A percentile compares a stretch with the other conserved stretches of the same genome.
Evolutionary conservation across 2,329 filamentous ascomycete genomes (phyloP).

Genomic region (Sporothrix pseudoabietina): DNA sequence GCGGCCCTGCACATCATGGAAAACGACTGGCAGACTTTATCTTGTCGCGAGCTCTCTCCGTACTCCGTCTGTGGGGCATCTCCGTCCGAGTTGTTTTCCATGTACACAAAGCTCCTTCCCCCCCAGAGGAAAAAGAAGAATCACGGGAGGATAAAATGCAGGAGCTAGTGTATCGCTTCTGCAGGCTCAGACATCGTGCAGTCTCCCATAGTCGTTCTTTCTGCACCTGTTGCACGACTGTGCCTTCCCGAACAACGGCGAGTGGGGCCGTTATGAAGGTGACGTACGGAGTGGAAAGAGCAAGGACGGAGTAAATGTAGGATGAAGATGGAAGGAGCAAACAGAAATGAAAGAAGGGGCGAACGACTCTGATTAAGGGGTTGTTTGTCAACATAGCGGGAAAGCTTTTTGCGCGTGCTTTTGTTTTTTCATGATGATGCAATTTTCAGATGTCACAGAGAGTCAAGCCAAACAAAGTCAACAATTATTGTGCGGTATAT

Average conservation of each 20-base stretch:
- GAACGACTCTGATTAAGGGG: neutral
- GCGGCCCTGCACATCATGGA: neutral
- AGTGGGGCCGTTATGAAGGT: neutral
- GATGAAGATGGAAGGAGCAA: neutral
- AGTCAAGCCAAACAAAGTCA: neutral
- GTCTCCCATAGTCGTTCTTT: neutral
- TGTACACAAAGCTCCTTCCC: neutral
- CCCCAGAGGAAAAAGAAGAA: neutral
- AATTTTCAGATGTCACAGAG: neutral
- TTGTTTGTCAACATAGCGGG: neutral
- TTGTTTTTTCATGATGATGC: neutral
- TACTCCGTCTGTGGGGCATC: neutral
- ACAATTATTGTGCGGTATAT: constrained; percentile 3
- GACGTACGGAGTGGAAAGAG: neutral
- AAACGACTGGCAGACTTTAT: constrained; percentile 26
- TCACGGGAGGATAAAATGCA: neutral
- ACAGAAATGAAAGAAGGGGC: neutral
- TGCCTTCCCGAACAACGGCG: neutral
- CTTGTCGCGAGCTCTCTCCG: neutral
- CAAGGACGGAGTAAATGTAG: neutral
- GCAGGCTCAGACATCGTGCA: neutral
- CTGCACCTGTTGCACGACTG: neutral
- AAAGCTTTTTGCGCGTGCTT: neutral
- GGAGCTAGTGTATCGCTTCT: neutral
- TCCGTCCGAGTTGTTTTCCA: neutral